Base-by-base conservation (phyloP, 1,284 basidiomycete genomes). In the Phellinidium pouzarii region DNA sequence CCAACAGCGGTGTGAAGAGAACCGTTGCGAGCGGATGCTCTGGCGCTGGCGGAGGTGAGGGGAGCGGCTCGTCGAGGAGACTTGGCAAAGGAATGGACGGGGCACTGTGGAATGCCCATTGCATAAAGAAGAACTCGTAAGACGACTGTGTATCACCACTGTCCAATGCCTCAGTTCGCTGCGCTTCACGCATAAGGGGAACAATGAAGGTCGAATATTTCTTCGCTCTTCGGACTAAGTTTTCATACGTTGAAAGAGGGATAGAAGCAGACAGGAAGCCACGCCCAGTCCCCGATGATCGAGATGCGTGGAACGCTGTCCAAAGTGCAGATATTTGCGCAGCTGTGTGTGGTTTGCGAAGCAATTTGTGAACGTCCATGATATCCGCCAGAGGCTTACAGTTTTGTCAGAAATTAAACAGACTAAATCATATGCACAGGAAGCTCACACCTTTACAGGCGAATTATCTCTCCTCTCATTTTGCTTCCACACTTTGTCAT, bases 1-100 rank as follows among this genome's bases (percentile, higher is more conserved):
- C 95, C 60, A 91, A 87, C 47, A 98, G 75, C 3, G 95, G 90
- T 0, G 95, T 95, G 72, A 96, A 96, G 48, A 99, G 77, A 38
- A 95, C 76, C 0, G 92, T 86, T 14, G 85, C 74, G 54, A 73
- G 71, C 9, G 83, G 75, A 61, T 82, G 78, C 25, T 29, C 29
- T 7, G 48, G 40, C 29, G 50, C 31, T 8, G 52, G 46, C 22
- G 64, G 54, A 3, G 59, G 54, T 1, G 46, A 25, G 58, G 72
- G 59, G 60, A 81, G 78, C 19, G 70, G 69, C 58, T 77, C 71
- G 12, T 69, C 57, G 36, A 62, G 59, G 14, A 60, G 60, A 11
- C 62, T 62, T 5, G 68, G 60, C 38, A 62, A 42, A 44, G 81
- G 76, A n/a, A 70, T 62, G n/a, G 72, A 70, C 1, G 87, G 86